Conservation (phyloP, 2,329 filamentous ascomycete species). For the Lecanicillium sp. region DNA sequence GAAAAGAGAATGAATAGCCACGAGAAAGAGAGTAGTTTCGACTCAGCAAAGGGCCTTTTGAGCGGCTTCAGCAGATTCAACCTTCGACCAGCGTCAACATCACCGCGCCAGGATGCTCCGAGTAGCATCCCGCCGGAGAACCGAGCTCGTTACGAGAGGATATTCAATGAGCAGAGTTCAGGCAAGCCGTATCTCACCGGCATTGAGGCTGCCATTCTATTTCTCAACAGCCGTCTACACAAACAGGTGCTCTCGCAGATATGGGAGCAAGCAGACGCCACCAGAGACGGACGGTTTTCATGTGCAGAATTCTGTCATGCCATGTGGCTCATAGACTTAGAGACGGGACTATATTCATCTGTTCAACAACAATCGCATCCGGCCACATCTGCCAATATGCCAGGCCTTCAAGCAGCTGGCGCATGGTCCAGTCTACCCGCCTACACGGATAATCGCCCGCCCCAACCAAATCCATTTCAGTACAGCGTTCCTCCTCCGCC, state of each 20-base stretch:
- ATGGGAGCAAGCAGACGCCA: constrained; percentile 20
- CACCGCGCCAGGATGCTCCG: background rate
- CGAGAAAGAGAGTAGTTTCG: background rate
- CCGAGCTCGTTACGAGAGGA: background rate
- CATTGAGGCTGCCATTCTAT: constrained; percentile 18
- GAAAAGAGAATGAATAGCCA: background rate
- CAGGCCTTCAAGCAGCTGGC: background rate
- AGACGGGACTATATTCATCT: background rate
- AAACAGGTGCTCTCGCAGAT: constrained; percentile 18
- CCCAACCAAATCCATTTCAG: background rate
- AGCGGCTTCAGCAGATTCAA: background rate
- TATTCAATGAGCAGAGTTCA: background rate
- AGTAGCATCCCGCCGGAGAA: background rate
- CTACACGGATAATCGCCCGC: background rate
- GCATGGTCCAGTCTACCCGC: background rate
- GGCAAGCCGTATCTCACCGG: constrained; percentile 17
- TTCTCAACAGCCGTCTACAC: constrained; percentile 17
- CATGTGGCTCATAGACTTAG: constrained; percentile 19
- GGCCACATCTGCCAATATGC: background rate
- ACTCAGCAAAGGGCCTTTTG: background rate
- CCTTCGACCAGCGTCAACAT: background rate
- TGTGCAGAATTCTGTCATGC: constrained; percentile 21
- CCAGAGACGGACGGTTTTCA: constrained; percentile 19
- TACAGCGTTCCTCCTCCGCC: background rate
- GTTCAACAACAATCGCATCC: background rate